A percentile compares a stretch with the other conserved stretches of the same genome.
phyloP scores from a whole-genome alignment of 1,139 yeast species.

The Pichia sp. region DNA sequence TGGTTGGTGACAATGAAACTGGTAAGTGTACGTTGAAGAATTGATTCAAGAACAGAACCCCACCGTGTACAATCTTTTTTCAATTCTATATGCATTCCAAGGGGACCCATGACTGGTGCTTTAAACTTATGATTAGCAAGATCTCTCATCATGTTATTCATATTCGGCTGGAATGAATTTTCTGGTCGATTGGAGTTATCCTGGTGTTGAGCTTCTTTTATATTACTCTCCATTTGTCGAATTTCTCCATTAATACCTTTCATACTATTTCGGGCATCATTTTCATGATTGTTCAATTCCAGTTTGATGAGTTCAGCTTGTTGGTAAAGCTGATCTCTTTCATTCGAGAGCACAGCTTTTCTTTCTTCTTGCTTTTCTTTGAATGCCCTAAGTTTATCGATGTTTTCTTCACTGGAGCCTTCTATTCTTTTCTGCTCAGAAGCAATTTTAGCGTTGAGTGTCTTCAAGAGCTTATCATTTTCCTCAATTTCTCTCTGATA shows the following conservation, averaged over 20 bases:
- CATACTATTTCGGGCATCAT: slow-evolving; percentile 25
- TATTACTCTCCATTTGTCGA: slow-evolving; percentile 32
- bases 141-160: slow-evolving; percentile 27
- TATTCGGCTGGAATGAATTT: slow-evolving; percentile 12
- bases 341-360: slow-evolving; percentile 10
- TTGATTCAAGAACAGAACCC: slow-evolving; percentile 54
- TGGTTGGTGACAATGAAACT: slow-evolving; percentile 63
- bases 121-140: slow-evolving; percentile 30
- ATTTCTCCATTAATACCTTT: slow-evolving; percentile 33
- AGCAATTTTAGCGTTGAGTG: slow-evolving; percentile 24
- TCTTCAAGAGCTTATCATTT: slow-evolving; percentile 9
- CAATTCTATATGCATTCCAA: slow-evolving; percentile 58
- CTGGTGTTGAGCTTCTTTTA: slow-evolving; percentile 6
- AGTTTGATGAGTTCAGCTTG: slow-evolving; percentile 9
- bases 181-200: slow-evolving; percentile 14
- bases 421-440: slow-evolving; percentile 20
- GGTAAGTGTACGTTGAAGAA: slow-evolving; percentile 41
- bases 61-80: slow-evolving; percentile 51
- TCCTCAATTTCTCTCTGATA: slow-evolving; percentile 8
- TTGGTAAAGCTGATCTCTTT: slow-evolving; percentile 6
- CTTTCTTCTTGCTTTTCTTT: slow-evolving; percentile 14
- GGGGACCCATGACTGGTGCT: slow-evolving; percentile 52
- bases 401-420: slow-evolving; percentile 17
- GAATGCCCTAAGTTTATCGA: slow-evolving; percentile 12
- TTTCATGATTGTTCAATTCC: slow-evolving; percentile 20